Evolutionary conservation across 352 stramenopile species (phyloP), one percentile per base, ranked within the genome.

Genomic region (Plasmopara muralis): DNA sequence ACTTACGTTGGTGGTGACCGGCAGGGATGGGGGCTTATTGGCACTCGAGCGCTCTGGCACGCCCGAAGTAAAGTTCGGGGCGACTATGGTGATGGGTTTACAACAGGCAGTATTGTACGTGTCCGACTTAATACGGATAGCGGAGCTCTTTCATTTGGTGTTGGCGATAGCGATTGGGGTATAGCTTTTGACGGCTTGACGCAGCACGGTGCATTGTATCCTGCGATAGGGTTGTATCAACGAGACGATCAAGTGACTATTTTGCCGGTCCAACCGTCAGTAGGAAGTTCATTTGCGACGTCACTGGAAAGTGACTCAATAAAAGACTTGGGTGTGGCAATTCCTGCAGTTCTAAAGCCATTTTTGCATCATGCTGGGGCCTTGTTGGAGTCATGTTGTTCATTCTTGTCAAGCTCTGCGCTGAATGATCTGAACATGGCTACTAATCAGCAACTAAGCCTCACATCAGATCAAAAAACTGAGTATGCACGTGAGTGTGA

Each of bases 161-260:
- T 93, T 47, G 81, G 89, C 30, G 85, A 93, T 61, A 91, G 59
- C 31, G 83, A 94, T 54, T 95, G 85, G 85, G 85, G 85, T 5
- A 88, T 93, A 47, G 85, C 85, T 7, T 95, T 95, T 48, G 82
- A 93, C 43, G 84, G 84, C 2, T 65, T 95, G 34, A 91, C 82
- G 9, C 83, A 95, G 50, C 81, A 93, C 55, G 85, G 85, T n/a
- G 89, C 77, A 0, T 65, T 95, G 38, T 93, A 93, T 50, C 85
- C 85, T 30, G 82, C 85, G 1, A 91, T 95, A 53, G 85, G 83
- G 25, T 57, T 95, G 35, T 95, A 95, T 43, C 85, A 95, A 57
- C 72, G 83, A 30, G 85, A 93, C 59, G 85, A 95, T 52, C 79
- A 93, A 65, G 83, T 95, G 8, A 95, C 85, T 14, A 87, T 95